Evolutionary conservation across 2,329 filamentous ascomycete genomes (phyloP).

Genomic region (Colletotrichum costaricense): DNA sequence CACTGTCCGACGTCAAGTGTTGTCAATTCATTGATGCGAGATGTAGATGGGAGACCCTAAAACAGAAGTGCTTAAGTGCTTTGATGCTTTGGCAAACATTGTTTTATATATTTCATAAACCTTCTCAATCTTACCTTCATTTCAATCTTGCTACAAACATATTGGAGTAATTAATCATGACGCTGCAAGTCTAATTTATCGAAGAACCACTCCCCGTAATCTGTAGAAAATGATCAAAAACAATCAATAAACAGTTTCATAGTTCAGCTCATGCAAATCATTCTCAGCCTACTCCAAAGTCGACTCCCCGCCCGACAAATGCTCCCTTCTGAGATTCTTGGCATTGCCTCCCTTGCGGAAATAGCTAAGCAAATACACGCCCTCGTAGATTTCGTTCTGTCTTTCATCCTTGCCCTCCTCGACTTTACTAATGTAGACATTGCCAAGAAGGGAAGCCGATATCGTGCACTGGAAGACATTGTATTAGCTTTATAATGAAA

Average conservation of each 20-base stretch:
- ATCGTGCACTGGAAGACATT: conserved; percentile 39
- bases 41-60: background rate
- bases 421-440: conserved; percentile 45
- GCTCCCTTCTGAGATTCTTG: background rate
- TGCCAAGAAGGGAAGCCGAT: conserved; percentile 44
- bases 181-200: background rate
- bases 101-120: too few relatives aligned
- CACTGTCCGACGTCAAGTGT: background rate
- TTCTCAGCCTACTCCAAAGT: background rate
- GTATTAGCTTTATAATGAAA: background rate
- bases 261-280: background rate
- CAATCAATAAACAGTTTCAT: background rate
- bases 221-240: background rate
- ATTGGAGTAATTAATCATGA: background rate
- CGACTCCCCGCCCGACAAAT: background rate
- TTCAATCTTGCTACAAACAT: too few relatives aligned
- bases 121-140: too few relatives aligned
- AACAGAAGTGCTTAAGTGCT: background rate
- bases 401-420: conserved; percentile 41
- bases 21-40: background rate
- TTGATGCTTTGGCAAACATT: background rate
- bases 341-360: background rate
- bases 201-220: background rate
- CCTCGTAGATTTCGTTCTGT: conserved; percentile 42
- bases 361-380: conserved; percentile 43